Percentiles rank a stretch among this genome's conserved stretches.
phyloP scores from a whole-genome alignment of 371 early-diverging fungal species.

The Syncephalastrum monosporum region DNA sequence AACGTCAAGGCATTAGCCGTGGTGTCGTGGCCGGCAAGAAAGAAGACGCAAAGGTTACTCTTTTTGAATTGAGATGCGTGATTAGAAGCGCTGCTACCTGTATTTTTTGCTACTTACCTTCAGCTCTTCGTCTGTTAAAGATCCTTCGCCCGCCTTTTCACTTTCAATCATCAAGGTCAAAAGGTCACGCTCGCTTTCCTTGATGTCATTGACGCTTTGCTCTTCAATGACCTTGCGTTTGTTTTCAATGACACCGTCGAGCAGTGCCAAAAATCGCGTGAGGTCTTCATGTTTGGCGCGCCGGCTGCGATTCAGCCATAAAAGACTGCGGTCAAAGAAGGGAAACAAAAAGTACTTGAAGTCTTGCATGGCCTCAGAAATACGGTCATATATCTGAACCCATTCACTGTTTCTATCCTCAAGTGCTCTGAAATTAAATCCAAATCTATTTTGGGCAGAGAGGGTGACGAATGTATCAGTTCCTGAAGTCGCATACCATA shows the following conservation, averaged over 20 bases:
- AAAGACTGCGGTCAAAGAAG: conserved; percentile 33
- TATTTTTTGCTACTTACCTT: conserved; percentile 26
- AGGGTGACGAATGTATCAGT: neutral
- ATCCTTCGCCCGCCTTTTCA: conserved; percentile 27
- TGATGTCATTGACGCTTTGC: conserved; percentile 10
- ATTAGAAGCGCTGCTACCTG: conserved; percentile 3
- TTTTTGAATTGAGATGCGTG: conserved; percentile 1
- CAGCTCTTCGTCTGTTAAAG: conserved; percentile 36
- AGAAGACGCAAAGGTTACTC: conserved; percentile 27
- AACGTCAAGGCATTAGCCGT: conserved; percentile 28
- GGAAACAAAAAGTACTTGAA: conserved; percentile 51
- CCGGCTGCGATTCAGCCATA: conserved; percentile 14
- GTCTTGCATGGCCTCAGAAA: conserved; percentile 20
- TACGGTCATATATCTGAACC: conserved; percentile 24
- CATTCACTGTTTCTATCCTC: conserved; percentile 24
- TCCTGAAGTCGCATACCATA: neutral
- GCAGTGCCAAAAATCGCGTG: conserved; percentile 11
- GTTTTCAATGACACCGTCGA: conserved; percentile 30
- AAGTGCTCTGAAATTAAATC: conserved; percentile 34
- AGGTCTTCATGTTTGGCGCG: conserved; percentile 18
- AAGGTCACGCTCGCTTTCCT: conserved; percentile 49
- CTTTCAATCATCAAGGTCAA: conserved; percentile 57
- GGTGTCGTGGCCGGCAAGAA: conserved; percentile 48
- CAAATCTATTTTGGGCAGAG: conserved; percentile 1
- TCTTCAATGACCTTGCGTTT: conserved; percentile 27